Conservation (phyloP, 2,329 filamentous ascomycete species). For the Talaromyces sp. region DNA sequence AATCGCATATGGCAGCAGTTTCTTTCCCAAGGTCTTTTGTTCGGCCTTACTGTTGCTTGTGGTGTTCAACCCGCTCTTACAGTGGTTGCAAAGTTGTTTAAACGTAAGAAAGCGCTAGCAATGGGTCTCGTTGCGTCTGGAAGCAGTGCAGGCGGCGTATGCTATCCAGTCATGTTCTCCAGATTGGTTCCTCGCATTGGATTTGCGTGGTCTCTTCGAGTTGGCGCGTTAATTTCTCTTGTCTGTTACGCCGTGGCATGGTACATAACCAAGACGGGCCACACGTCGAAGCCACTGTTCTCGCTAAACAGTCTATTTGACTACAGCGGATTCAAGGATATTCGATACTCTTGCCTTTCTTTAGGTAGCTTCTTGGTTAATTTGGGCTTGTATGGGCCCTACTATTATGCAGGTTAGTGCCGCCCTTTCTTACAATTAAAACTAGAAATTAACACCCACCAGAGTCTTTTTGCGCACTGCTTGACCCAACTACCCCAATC, state of each 20-base stretch:
- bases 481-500: background rate
- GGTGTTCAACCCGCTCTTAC: background rate
- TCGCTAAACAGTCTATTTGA: background rate
- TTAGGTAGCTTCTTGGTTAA: background rate
- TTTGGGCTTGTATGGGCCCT: background rate
- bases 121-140: background rate
- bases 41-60: background rate
- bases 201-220: background rate
- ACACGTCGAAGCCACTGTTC: background rate
- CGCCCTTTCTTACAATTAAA: no score
- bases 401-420: background rate
- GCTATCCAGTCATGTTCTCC: background rate
- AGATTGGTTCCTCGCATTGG: background rate
- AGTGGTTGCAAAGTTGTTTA: background rate
- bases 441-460: background rate
- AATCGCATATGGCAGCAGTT: background rate
- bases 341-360: background rate
- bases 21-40: background rate
- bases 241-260: background rate
- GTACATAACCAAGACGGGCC: background rate
- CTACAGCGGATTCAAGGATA: background rate
- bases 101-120: background rate
- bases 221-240: background rate
- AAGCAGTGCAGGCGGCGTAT: background rate
- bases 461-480: background rate